phyloP scores from a whole-genome alignment of 2,329 filamentous ascomycete genomes.

The Davidsoniella eucalypti region DNA sequence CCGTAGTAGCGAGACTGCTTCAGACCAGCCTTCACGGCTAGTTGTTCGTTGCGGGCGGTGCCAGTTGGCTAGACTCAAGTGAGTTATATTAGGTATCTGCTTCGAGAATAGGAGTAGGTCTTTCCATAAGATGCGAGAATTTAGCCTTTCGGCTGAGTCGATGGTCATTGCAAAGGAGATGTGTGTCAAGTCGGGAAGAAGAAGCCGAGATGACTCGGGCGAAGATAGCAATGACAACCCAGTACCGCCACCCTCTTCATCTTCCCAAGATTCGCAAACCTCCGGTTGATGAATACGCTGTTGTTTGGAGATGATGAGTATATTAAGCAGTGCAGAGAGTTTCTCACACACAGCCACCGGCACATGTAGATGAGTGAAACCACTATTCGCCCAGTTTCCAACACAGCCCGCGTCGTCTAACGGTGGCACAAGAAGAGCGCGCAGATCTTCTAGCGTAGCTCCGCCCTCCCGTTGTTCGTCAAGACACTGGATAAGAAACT shows the following conservation, averaged over 20 bases:
- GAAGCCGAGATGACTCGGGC: not conserved
- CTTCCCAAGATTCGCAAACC: slow-evolving; percentile 1
- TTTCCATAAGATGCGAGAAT: not conserved
- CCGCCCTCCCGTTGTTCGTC: not conserved
- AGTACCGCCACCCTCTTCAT: not conserved
- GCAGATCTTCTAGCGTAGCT: not conserved
- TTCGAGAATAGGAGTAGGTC: slow-evolving; percentile 1
- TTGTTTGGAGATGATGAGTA: not conserved
- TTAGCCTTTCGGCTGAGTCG: not conserved
- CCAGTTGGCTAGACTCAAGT: slow-evolving; percentile 1
- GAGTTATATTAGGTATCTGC: not conserved
- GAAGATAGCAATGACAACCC: not conserved
- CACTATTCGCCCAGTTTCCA: not conserved
- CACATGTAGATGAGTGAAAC: not conserved
- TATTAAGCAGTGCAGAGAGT: not conserved
- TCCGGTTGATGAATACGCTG: not conserved
- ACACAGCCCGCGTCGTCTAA: not conserved
- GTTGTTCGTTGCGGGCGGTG: not conserved
- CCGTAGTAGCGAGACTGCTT: not conserved
- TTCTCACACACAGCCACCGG: not conserved
- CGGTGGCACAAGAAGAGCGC: not conserved
- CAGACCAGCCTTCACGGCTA: not conserved
- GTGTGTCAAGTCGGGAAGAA: slow-evolving; percentile 1
- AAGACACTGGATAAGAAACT: not conserved
- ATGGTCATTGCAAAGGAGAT: not conserved